Evolutionary conservation across 2,329 filamentous ascomycete species (phyloP).

Genomic region (Xylariaceae sp.): DNA sequence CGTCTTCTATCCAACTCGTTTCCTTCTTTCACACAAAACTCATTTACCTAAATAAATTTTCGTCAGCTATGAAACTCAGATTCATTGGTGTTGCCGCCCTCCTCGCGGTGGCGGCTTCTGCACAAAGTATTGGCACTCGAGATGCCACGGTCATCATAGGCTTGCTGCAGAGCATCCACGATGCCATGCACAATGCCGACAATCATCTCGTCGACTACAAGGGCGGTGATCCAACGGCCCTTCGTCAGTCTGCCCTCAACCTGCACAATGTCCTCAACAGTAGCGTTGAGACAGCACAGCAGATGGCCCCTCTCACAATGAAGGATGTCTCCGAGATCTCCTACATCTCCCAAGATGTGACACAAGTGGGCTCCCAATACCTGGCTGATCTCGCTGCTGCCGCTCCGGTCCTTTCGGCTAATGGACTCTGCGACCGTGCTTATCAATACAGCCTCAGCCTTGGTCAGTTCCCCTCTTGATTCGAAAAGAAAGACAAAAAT

Average conservation of each 20-base stretch:
- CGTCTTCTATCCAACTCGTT: too few species aligned
- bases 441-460: conserved; percentile 5
- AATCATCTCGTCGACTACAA: conserved; percentile 11
- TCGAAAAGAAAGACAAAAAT: neutral
- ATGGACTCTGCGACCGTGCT: conserved; percentile 11
- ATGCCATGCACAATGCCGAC: conserved; percentile 15
- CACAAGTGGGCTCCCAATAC: conserved; percentile 8
- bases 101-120: neutral
- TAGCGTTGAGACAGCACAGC: neutral
- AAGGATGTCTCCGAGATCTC: conserved; percentile 18
- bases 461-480: conserved; percentile 8
- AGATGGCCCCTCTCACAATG: conserved; percentile 12
- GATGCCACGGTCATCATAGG: neutral
- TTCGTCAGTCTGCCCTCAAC: conserved; percentile 9
- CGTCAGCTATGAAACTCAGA: conserved; percentile 17
- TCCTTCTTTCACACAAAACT: too few species aligned
- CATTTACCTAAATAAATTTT: neutral
- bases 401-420: conserved; percentile 5
- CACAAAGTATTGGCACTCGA: neutral
- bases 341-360: conserved; percentile 1
- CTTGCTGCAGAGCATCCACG: conserved; percentile 7
- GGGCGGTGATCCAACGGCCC: conserved; percentile 6
- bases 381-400: conserved; percentile 10
- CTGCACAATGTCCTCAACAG: conserved; percentile 8
- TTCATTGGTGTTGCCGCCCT: neutral